Percentiles rank a stretch among this genome's conserved stretches.
Evolutionary conservation across 345 rosid genomes (phyloP).

Genomic region (Aquilaria sinensis): DNA sequence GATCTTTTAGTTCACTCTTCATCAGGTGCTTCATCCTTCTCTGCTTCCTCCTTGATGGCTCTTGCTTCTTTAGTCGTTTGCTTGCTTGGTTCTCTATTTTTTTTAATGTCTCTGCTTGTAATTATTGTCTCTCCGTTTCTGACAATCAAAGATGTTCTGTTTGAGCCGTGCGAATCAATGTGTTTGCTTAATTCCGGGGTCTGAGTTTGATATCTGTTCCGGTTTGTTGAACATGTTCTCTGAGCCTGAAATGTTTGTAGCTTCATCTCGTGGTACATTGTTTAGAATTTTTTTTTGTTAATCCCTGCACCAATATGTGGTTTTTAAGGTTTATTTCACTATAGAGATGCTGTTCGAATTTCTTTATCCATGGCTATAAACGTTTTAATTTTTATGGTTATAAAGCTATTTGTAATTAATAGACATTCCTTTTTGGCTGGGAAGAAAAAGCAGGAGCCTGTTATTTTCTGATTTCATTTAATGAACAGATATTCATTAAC

Average conservation of each 20-base stretch:
- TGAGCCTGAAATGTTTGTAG: no score
- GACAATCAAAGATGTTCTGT: no score
- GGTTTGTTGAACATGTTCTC: no score
- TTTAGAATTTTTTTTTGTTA: no score
- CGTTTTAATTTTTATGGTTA: not conserved
- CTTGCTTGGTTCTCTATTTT: slow-evolving; percentile 1
- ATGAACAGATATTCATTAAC: not conserved
- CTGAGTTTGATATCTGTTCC: not conserved
- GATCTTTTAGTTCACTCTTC: slow-evolving; percentile 20
- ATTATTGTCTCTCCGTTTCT: slow-evolving; percentile 1
- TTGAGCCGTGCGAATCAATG: not conserved
- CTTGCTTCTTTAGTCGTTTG: slow-evolving; percentile 1
- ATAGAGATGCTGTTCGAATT: no score
- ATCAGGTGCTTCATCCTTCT: slow-evolving; percentile 25
- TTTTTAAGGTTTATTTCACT: no score
- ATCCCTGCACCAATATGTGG: no score
- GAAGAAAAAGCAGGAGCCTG: not conserved
- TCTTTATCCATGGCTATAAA: no score
- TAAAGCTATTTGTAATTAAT: not conserved
- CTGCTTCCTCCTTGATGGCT: not conserved
- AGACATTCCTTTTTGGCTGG: not conserved
- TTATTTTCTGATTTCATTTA: not conserved
- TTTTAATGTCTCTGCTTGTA: not conserved
- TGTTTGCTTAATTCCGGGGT: not conserved
- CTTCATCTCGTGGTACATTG: no score